Conservation (phyloP, 192 early-diverging fungal genomes). For the Chytriomyces sp. region DNA sequence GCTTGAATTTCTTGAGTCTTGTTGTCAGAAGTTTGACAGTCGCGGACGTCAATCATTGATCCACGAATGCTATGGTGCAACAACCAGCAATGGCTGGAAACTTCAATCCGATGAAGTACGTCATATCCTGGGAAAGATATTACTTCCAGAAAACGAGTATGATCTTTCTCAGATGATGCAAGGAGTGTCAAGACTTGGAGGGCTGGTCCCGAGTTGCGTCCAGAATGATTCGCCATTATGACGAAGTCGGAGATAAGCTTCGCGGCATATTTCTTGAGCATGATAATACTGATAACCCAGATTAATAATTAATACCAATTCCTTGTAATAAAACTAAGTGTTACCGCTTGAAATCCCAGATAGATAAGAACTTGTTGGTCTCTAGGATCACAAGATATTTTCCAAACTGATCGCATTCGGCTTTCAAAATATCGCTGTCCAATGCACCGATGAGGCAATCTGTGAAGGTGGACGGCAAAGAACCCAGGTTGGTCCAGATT, state of each 20-base stretch:
- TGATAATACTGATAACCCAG: conserved; percentile 13
- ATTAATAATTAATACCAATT: not conserved
- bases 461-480: too few relatives aligned
- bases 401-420: conserved; percentile 20
- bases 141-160: conserved; percentile 6
- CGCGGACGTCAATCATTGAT: too few relatives aligned
- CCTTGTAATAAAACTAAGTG: not conserved
- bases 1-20: too few relatives aligned
- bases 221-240: not conserved
- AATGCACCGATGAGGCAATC: too few relatives aligned
- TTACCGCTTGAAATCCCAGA: conserved; percentile 40
- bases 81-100: conserved; percentile 19
- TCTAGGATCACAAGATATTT: conserved; percentile 34
- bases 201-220: not conserved
- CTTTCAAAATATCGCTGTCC: conserved; percentile 18
- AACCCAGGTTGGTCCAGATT: too few relatives aligned
- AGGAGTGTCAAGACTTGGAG: conserved; percentile 23
- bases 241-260: conserved; percentile 24
- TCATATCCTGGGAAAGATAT: conserved; percentile 18
- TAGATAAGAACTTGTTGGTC: conserved; percentile 15
- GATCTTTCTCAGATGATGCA: not conserved
- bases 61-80: conserved; percentile 18
- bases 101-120: conserved; percentile 28
- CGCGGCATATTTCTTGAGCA: conserved; percentile 10
- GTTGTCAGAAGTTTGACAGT: too few relatives aligned